Base-by-base conservation (phyloP, 192 early-diverging fungal species). In the Coemansia sp. region DNA sequence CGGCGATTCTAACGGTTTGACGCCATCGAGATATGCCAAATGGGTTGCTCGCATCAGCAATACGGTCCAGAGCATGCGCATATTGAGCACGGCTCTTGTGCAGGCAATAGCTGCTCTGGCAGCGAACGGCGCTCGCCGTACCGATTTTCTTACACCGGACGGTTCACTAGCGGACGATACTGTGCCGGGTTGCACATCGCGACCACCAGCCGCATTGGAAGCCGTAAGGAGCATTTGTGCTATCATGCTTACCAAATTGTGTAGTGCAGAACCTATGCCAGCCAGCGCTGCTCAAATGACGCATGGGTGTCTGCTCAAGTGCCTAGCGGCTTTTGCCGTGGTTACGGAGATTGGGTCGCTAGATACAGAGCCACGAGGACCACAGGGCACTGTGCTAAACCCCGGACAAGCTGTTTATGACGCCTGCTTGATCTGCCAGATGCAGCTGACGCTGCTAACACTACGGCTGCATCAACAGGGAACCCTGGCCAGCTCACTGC, bases 21-120 rank as follows among this genome's bases (percentile, higher is more conserved):
- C 41, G 9, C 50, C 53, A 2, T 62, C 60, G 49, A 56, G 71
- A 34, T 76, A 64, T 49, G 58, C 62, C 20, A 76, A 76, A 34
- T 76, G 73, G 73, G 73, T 62, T 23, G 73, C 73, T 9, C 66
- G 73, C 23, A 61, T 76, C 30, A 56, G 67, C 62, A 48, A 55
- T 40, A 30, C 54, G 2, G 45, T 26, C 6, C 61, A 76, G 35
- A 62, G 62, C 48, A 35, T 61, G 32, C 62, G 58, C 8, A 45
- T 76, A 4, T 55, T 76, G 1, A 38, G 51, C n/a, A 51, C 42
- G 21, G 73, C 67, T n/a, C 62, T 69, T 29, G 55, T 55, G 14
- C 56, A 76, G 29, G 58, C 67, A 15, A 26, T 68, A 7, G 35
- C 50, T 5, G 8, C 19, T 21, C 11, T 44, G 25, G 25, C 42